Conservation (phyloP, 352 stramenopile genomes). For the Pythium aristosporum region DNA sequence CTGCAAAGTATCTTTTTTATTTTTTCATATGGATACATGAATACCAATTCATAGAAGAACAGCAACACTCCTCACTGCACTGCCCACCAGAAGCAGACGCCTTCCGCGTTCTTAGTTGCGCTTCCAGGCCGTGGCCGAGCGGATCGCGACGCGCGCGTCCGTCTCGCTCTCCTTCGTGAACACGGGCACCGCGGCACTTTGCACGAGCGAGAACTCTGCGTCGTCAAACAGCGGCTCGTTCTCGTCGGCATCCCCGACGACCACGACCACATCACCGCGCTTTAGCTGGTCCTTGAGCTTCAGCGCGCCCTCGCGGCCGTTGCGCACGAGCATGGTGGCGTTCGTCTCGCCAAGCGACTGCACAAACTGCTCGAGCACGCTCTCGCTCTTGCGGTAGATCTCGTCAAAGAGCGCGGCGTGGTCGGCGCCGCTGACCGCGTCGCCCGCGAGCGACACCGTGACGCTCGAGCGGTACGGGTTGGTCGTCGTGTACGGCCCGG, state of each 20-base stretch:
- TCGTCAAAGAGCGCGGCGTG: constrained; percentile 46
- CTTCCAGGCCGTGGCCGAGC: constrained; percentile 53
- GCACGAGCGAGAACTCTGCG: constrained; percentile 45
- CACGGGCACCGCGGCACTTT: constrained; percentile 45
- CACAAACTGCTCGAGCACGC: constrained; percentile 57
- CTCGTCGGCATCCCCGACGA: constrained; percentile 41
- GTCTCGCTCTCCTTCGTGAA: constrained; percentile 47
- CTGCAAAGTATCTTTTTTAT: constrained; percentile 5
- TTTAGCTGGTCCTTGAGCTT: constrained; percentile 57
- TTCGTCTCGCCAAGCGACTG: constrained; percentile 31
- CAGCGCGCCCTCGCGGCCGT: constrained; percentile 38
- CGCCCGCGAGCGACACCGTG: constrained; percentile 33
- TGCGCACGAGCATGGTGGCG: constrained; percentile 40
- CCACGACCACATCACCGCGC: constrained; percentile 50
- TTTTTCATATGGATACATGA: constrained; percentile 12
- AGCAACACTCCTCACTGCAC: not conserved
- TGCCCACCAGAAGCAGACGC: no score
- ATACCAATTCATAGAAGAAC: constrained; percentile 13
- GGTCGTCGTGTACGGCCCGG: constrained; percentile 54
- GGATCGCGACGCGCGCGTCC: constrained; percentile 47
- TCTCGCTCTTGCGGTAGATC: constrained; percentile 57
- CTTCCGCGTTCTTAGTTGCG: constrained; percentile 30
- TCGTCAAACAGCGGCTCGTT: constrained; percentile 19
- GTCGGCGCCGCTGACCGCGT: not conserved
- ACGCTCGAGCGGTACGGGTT: constrained; percentile 65